A percentile compares a stretch with the other conserved stretches of the same genome.
phyloP scores from a whole-genome alignment of 1,139 yeast genomes.

The Magnusiomyces fungicola region DNA sequence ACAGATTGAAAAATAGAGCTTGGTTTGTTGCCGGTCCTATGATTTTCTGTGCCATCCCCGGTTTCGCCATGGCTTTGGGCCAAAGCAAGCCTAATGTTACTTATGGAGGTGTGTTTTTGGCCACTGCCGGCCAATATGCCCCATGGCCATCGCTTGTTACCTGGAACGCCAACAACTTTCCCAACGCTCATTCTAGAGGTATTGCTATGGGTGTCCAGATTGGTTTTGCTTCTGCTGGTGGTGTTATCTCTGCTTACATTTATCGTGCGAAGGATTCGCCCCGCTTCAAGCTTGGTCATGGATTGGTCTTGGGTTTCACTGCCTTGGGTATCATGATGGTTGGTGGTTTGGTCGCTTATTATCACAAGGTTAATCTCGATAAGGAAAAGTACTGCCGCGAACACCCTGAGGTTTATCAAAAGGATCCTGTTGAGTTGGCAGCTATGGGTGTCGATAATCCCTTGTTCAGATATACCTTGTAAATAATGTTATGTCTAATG shows the following conservation, averaged over 20 bases:
- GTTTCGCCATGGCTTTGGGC: conserved; percentile 6
- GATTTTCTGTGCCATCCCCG: conserved; percentile 4
- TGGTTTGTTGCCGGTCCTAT: conserved; percentile 6
- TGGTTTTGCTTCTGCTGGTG: conserved; percentile 25
- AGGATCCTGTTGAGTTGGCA: background rate
- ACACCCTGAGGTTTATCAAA: conserved; percentile 4
- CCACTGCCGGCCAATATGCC: conserved; percentile 9
- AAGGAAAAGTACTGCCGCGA: conserved; percentile 1
- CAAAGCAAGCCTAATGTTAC: conserved; percentile 5
- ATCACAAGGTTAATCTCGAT: background rate
- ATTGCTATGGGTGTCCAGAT: conserved; percentile 13
- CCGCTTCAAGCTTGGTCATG: conserved; percentile 12
- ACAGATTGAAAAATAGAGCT: conserved; percentile 22
- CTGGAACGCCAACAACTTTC: conserved; percentile 12
- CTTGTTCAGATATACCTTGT: conserved; percentile 1
- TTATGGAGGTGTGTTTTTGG: conserved; percentile 10
- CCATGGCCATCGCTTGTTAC: conserved; percentile 13
- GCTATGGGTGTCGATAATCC: conserved; percentile 1
- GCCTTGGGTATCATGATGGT: background rate
- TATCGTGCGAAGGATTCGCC: conserved; percentile 23
- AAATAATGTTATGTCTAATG: no score
- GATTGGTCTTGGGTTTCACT: conserved; percentile 1
- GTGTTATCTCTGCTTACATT: conserved; percentile 36
- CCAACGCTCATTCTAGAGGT: conserved; percentile 9
- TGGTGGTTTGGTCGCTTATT: background rate